Base-by-base conservation (phyloP, 2,329 filamentous ascomycete genomes). In the Alternaria arbusti region DNA sequence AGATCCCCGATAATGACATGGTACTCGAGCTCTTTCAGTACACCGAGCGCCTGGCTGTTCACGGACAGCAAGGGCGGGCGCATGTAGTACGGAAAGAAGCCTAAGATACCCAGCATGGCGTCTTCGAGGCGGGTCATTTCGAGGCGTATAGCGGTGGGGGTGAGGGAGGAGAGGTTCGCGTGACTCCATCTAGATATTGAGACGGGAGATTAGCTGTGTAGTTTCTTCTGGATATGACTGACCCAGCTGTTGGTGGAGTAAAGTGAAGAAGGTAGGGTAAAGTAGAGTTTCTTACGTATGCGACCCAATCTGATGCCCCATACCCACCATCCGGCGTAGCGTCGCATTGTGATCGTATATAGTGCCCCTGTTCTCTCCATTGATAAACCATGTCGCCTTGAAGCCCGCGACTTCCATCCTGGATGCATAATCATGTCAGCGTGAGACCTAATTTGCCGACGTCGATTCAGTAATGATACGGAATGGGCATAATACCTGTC, bases 1-100 rank as follows among this genome's bases (percentile, higher is more conserved):
- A 89, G 77, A 63, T 88, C 86, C 68, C 87, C 80, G 64, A 85
- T 87, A 69, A 86, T 84, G 69, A 87, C 83, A 68, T 86, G 85
- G 80, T 87, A 88, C 57, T 84, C 83, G 56, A 88, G 68, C 22
- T 67, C 71, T 11, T 77, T 69, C 62, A 79, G 68, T 22, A 74
- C 68, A 20, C 65, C 52, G 60, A 75, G 70, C 59, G 79, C 81
- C 15, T 76, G 78, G 6, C 73, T 74, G 22, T 63, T 64, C 15
- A 68, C 54, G 13, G 76, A 74, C 56, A 82, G 76, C 59, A 80
- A 81, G 6, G 80, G 80, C 10, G 78, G 80, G 4, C 74, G 74
- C 79, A 84, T 82, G 68, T 86, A 86, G 17, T 84, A 85, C 25
- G 84, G 84, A 61, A 84, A 82, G 62, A 81, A 81, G 22, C 83